Base-by-base conservation (phyloP, 2,329 filamentous ascomycete species). In the Botrytis sinoallii region DNA sequence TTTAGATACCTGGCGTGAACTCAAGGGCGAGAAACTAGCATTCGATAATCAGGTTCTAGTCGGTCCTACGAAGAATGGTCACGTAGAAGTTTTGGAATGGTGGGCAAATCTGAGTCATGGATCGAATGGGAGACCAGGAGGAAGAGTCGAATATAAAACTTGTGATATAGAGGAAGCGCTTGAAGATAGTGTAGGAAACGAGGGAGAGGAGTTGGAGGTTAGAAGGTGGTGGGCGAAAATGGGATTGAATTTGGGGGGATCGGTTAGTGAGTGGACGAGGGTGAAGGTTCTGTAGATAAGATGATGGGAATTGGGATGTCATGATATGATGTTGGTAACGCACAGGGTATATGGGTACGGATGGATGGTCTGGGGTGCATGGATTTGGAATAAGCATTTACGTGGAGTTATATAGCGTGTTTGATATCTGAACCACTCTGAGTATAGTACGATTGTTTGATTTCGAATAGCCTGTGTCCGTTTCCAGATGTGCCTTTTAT, bases 111-210 rank as follows among this genome's bases (percentile, higher is more conserved):
- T 71, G 86, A 88, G 67, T 85, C 87, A 85, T 59, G 59, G 88
- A 86, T 75, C 85, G 59, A 87, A 87, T 25, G 83, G 85, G 46
- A 73, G 79, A 40, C 85, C 84, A 52, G 86, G 90, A 0, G 86
- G 95, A 77, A 88, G 89, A 70, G 94, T 98, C 40, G 94, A 97
- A 82, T 98, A 97, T 83, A 95, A 95, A 82, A 97, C 94, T 1
- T 97, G 94, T 82, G 94, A 97, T 82, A 96, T 98, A 75, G 95
- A 98, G 81, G 95, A 98, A 83, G 95, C 95, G 0, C 86, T 98
- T 57, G 95, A 98, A 81, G 95, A 97, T 81, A 93, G 93, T 35
- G 88, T 95, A 68, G 88, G 88, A 14, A 79, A 76, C 71, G 78
- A 79, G 6, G 83, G 85, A 7, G 90, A 92, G 72, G 92, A 94